phyloP scores from a whole-genome alignment of 2,329 filamentous ascomycete genomes.

The Camptophora hylomeconis region DNA sequence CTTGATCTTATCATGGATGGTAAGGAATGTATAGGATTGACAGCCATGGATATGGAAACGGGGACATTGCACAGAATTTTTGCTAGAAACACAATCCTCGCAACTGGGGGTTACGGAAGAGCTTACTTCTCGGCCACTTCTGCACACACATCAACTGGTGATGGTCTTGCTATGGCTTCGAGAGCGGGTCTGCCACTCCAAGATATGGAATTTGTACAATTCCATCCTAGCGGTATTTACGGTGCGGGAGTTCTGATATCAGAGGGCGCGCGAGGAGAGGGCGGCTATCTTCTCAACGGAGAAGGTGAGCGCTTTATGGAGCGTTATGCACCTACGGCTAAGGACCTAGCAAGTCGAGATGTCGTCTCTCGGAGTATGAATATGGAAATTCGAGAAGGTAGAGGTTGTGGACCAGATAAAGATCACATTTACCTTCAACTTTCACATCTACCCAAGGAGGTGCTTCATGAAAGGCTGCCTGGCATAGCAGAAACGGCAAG shows the following conservation, averaged over 20 bases:
- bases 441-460: slow-evolving; percentile 70
- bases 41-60: slow-evolving; percentile 87
- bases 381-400: slow-evolving; percentile 79
- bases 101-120: slow-evolving; percentile 80
- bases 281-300: slow-evolving; percentile 79
- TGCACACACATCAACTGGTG: slow-evolving; percentile 82
- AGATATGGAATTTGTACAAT: slow-evolving; percentile 89
- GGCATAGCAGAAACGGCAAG: slow-evolving; percentile 87
- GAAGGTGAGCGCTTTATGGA: slow-evolving; percentile 94
- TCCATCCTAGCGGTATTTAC: slow-evolving; percentile 78
- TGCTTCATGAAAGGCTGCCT: slow-evolving; percentile 76
- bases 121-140: slow-evolving; percentile 89
- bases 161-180: slow-evolving; percentile 88
- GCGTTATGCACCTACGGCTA: slow-evolving; percentile 79
- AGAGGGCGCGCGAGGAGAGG: slow-evolving; percentile 82
- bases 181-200: slow-evolving; percentile 84
- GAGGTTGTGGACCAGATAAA: slow-evolving; percentile 79
- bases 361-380: slow-evolving; percentile 88
- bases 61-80: slow-evolving; percentile 83
- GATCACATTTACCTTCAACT: slow-evolving; percentile 89
- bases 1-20: slow-evolving; percentile 86
- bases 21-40: slow-evolving; percentile 74
- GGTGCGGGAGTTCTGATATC: slow-evolving; percentile 84
- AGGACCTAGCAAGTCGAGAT: slow-evolving; percentile 80
- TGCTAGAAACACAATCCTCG: slow-evolving; percentile 62